Conservation (phyloP, 345 rosid genomes). For the Reutealis trisperma region DNA sequence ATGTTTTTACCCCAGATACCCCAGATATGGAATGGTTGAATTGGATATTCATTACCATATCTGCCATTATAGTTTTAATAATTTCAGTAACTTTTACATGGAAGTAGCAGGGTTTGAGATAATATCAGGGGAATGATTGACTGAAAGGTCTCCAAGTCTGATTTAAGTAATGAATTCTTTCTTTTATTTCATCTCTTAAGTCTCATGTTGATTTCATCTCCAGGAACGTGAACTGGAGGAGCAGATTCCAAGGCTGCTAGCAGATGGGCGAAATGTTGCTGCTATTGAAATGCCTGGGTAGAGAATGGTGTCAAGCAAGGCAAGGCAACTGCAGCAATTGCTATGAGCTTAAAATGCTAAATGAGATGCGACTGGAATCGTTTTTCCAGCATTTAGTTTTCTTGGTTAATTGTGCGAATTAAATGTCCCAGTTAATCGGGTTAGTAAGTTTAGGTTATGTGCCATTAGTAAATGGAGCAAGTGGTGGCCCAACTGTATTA, state of each 20-base stretch:
- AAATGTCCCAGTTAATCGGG: conserved; percentile 6
- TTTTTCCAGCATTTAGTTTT: conserved; percentile 2
- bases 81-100: background rate
- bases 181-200: background rate
- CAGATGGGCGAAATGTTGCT: background rate
- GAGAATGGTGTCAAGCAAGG: background rate
- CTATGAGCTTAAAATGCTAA: conserved; percentile 2
- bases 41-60: background rate
- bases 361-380: conserved; percentile 11
- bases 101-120: background rate
- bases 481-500: conserved; percentile 16
- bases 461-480: background rate
- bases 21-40: background rate
- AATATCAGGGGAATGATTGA: background rate
- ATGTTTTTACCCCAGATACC: no score
- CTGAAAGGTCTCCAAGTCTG: background rate
- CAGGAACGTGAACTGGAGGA: conserved; percentile 37
- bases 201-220: background rate
- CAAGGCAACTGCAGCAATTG: conserved; percentile 8
- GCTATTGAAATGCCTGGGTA: background rate
- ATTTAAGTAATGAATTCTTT: background rate
- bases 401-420: background rate
- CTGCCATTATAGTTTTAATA: background rate
- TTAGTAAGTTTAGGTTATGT: conserved; percentile 1
- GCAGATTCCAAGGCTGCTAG: background rate